Conservation (phyloP, 2,329 filamentous ascomycete genomes). For the Pseudogymnoascus sp. region DNA sequence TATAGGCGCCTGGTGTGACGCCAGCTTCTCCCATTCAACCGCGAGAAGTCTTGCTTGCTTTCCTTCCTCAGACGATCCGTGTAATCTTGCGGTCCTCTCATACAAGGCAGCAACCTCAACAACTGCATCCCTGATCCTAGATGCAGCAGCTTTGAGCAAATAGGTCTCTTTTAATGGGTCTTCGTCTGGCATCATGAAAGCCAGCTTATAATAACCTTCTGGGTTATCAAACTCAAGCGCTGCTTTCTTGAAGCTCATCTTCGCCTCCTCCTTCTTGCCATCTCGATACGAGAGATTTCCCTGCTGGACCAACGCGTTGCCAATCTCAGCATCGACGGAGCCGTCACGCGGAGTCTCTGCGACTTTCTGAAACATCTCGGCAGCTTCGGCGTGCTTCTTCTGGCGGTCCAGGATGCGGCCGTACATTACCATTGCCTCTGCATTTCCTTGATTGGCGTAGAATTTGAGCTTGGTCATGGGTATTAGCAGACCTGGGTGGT, state of each 20-base stretch:
- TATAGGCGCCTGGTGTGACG: neutral
- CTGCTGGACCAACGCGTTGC: slow-evolving; percentile 22
- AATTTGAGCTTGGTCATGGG: slow-evolving; percentile 19
- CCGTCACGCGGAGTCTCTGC: slow-evolving; percentile 17
- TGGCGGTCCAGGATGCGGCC: slow-evolving; percentile 22
- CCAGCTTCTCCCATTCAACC: neutral
- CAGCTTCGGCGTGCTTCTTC: slow-evolving; percentile 19
- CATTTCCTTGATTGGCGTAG: slow-evolving; percentile 23
- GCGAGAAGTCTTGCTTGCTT: neutral
- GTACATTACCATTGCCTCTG: slow-evolving; percentile 25
- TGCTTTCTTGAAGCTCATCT: slow-evolving; percentile 23
- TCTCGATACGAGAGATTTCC: slow-evolving; percentile 20
- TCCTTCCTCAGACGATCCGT: neutral
- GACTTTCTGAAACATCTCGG: slow-evolving; percentile 23
- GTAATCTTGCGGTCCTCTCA: neutral
- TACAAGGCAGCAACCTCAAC: neutral
- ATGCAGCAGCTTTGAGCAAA: slow-evolving; percentile 26
- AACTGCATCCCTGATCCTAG: slow-evolving; percentile 25
- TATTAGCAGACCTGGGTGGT: slow-evolving; percentile 9
- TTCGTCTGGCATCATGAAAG: slow-evolving; percentile 15
- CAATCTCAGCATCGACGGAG: slow-evolving; percentile 22
- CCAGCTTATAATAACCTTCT: slow-evolving; percentile 26
- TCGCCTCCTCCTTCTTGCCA: slow-evolving; percentile 18
- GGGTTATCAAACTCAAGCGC: slow-evolving; percentile 28
- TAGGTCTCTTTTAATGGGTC: slow-evolving; percentile 20